Evolutionary conservation across 257 asterid species (phyloP).

Genomic region (Fraxinus anomala): DNA sequence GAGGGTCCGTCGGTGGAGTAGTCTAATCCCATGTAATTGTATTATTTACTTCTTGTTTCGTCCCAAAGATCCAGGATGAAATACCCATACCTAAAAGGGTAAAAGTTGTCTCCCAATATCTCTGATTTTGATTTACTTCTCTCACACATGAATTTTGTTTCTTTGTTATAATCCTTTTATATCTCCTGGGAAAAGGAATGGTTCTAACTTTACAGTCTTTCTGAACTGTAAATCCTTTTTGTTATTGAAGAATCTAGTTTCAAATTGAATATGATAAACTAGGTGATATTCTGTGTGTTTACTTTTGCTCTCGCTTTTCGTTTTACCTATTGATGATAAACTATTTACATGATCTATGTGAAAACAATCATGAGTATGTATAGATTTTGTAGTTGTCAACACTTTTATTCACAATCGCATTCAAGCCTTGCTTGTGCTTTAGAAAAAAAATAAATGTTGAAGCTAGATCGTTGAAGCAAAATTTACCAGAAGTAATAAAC

Average conservation of each 20-base stretch:
- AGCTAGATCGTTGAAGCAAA: not conserved
- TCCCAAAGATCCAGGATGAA: too few species aligned
- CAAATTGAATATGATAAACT: not conserved
- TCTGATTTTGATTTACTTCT: slow-evolving; percentile 6
- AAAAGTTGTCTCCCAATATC: not conserved
- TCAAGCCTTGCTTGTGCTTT: slow-evolving; percentile 17
- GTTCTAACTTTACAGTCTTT: not conserved
- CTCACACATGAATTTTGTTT: not conserved
- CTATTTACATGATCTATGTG: not conserved
- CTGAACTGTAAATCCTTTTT: not conserved
- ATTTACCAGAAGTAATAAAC: not conserved
- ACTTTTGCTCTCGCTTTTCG: too few species aligned
- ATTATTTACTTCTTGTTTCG: too few species aligned
- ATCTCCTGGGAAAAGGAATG: not conserved
- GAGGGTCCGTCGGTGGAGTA: not conserved
- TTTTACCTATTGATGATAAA: too few species aligned
- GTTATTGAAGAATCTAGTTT: not conserved
- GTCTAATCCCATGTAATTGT: too few species aligned
- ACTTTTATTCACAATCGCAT: not conserved
- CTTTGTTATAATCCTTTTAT: slow-evolving; percentile 7
- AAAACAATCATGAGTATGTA: not conserved
- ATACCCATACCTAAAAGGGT: not conserved
- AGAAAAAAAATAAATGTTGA: not conserved
- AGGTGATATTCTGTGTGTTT: not conserved
- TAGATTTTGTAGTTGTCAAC: not conserved